Evolutionary conservation across 768 basidiomycete genomes (phyloP).

Genomic region (Tricholoma sp.): DNA sequence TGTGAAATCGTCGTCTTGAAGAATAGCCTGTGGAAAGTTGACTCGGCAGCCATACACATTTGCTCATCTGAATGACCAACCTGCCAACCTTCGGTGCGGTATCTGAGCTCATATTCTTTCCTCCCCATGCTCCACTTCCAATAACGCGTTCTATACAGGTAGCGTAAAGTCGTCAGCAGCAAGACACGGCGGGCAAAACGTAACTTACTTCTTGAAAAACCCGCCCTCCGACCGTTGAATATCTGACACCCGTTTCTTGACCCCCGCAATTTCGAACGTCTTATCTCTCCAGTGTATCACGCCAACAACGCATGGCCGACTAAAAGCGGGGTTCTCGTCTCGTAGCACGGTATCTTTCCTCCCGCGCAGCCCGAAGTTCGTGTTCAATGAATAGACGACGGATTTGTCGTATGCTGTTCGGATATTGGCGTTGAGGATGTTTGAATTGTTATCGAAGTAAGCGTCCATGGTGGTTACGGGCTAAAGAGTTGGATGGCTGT

Average conservation of each 20-base stretch:
- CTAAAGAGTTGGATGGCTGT: neutral
- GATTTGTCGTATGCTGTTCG: slow-evolving; percentile 39
- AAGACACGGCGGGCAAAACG: neutral
- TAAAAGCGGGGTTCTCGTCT: slow-evolving; percentile 41
- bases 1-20: slow-evolving; percentile 17
- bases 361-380: slow-evolving; percentile 37
- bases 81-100: slow-evolving; percentile 45
- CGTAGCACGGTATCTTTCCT: slow-evolving; percentile 39
- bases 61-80: neutral
- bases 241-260: slow-evolving; percentile 33
- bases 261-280: slow-evolving; percentile 39
- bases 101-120: slow-evolving; percentile 40
- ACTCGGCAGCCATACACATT: neutral
- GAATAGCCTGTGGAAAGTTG: slow-evolving; percentile 11
- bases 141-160: slow-evolving; percentile 26
- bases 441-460: slow-evolving; percentile 45
- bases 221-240: slow-evolving; percentile 34
- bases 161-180: neutral
- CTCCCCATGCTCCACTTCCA: slow-evolving; percentile 42
- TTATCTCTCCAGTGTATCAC: slow-evolving; percentile 49
- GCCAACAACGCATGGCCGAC: slow-evolving; percentile 33
- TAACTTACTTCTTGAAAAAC: slow-evolving; percentile 30
- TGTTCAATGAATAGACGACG: slow-evolving; percentile 37
- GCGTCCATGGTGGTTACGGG: slow-evolving; percentile 35
- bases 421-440: slow-evolving; percentile 41